Evolutionary conservation across 352 stramenopile genomes (phyloP), one percentile per base, ranked within the genome.

Genomic region (Globisporangium viniferum): DNA sequence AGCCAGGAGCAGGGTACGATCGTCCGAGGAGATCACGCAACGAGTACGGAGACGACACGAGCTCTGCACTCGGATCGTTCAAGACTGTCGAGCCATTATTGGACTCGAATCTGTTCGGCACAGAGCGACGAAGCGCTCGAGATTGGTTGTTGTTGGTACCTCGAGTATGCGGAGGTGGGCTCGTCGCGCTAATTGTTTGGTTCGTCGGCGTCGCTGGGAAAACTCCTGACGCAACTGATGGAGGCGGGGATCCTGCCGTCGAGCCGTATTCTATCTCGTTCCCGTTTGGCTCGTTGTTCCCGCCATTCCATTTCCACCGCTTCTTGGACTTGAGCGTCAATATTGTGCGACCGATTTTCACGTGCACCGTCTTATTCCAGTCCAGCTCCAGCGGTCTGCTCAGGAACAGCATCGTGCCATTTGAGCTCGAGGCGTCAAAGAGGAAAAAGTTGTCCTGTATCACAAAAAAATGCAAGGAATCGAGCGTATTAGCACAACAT

Each of bases 311-410:
- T 77, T 90, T 89, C 85, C 85, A 93, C 20, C 86, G 83, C 66
- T 92, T 93, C 73, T 94, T 94, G 2, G 87, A 86, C 63, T 90
- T 92, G 31, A 94, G 77, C 18, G 87, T 93, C 33, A 94, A 69
- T 49, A 94, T 93, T 31, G 87, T 94, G 65, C 87, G 85, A 7
- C 87, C 87, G 29, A 94, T 94, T 61, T 94, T 94, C 33, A 94
- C 87, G 66, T 93, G 85, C 53, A 91, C 79, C 1, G 81, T 79
- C 68, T 93, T 92, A 69, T 91, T 91, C 85, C 85, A 94, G 9
- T 94, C 87, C 67, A 94, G 63, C 64, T 94, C 83, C 22, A 94
- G 72, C 2, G 87, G 87, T 36, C 84, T 87, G 63, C 82, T 93
- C 49, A 94, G 67, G 59, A 94, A 94, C 41, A 94, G 69, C 87